phyloP scores from a whole-genome alignment of 2,329 filamentous ascomycete genomes.

The Paecilomyces sp. region DNA sequence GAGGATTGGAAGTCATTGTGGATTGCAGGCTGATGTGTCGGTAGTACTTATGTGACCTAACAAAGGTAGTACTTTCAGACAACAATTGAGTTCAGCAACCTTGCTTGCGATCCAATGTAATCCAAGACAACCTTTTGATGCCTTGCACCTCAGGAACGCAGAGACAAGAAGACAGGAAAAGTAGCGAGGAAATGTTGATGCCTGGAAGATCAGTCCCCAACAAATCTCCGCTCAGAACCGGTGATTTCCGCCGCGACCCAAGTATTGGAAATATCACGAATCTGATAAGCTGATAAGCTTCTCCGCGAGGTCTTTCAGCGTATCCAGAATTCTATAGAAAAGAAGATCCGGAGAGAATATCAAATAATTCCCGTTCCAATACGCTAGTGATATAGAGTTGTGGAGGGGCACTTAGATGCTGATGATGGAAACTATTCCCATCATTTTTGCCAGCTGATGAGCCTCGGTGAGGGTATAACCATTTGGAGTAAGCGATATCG shows the following conservation, averaged over 20 bases:
- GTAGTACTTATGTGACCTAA: not conserved
- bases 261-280: not conserved
- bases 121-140: not conserved
- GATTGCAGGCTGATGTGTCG: not conserved
- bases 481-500: not conserved
- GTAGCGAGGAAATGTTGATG: not conserved
- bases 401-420: not conserved
- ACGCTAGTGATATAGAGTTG: not conserved
- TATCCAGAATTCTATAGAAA: not conserved
- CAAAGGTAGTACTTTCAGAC: not conserved
- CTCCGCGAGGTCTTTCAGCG: not conserved
- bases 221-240: not conserved
- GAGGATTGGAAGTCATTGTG: constrained; percentile 4
- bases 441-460: not conserved
- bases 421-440: not conserved
- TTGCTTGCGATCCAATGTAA: not conserved
- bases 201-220: not conserved
- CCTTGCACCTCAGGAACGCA: not conserved
- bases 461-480: not conserved
- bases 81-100: not conserved
- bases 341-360: not conserved
- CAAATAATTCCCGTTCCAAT: not conserved
- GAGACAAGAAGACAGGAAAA: not conserved
- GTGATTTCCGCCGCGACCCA: not conserved
- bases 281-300: not conserved